Base-by-base conservation (phyloP, 805 yeast genomes). In the Jamesozyma rosinii region DNA sequence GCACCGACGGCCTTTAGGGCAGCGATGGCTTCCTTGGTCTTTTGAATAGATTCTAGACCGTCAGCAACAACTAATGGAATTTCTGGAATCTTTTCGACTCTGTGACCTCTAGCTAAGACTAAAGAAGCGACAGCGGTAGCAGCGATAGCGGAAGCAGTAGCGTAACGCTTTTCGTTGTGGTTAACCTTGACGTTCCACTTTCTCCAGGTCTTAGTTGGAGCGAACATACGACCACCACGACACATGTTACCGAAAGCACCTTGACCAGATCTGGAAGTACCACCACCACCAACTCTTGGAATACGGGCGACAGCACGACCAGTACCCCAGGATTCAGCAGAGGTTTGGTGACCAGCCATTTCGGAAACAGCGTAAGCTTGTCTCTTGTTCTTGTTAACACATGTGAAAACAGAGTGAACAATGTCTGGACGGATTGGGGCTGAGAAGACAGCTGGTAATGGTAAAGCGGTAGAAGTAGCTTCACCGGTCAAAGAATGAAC, bases 161-260 rank as follows among this genome's bases (percentile, higher is more conserved):
- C 98, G 76, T 89, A 92, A 77, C 97, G 89, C 83, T 90, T 90
- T 80, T 92, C 95, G 87, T 90, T 90, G 76, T 88, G 96, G 95
- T 92, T 92, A 69, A 92, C 95, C 83, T 89, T 92, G 68, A 92
- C 95, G 88, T 92, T 95, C 98, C 98, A 92, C 79, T 82, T 90
- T 85, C 98, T 88, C 98, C 98, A 92, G 75, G 95, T 89, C 83
- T 92, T 92, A 75, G 98, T 92, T 74, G 98, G 98, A 75, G 98
- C 97, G 70, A 92, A 92, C 97, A 92, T 92, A 77, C 98, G 95
- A 80, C 98, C 98, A 74, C 97, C 97, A 77, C 98, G 90, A 82
- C 98, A 92, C 98, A 92, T 92, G 92, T 92, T 92, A 83, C 98
- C 98, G 82, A 92, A 92, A 71, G 98, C 98, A 74, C 88, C 98